phyloP scores from a whole-genome alignment of 768 basidiomycete species.

The Daedalea quercina region DNA sequence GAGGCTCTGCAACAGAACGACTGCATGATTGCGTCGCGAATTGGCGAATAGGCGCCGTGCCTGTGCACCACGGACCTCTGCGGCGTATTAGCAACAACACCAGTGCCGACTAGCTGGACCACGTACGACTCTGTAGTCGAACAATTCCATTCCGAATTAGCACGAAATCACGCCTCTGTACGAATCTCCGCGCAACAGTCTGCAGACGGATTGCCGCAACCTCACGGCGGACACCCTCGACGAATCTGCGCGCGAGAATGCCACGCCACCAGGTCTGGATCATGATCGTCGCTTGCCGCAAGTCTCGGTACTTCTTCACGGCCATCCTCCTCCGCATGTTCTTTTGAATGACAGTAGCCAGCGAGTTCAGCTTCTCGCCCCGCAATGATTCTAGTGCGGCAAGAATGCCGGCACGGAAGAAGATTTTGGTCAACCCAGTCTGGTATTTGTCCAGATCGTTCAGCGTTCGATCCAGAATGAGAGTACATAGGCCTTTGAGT shows the following conservation, averaged over 20 bases:
- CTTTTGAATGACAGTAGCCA: constrained; percentile 97
- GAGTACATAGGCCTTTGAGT: constrained; percentile 71
- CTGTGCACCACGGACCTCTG: constrained; percentile 72
- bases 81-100: constrained; percentile 5
- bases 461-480: constrained; percentile 81
- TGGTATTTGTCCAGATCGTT: constrained; percentile 96
- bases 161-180: constrained; percentile 68
- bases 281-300: constrained; percentile 69
- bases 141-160: constrained; percentile 56
- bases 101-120: neutral
- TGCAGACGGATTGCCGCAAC: constrained; percentile 76
- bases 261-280: constrained; percentile 96
- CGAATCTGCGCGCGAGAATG: constrained; percentile 67
- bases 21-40: constrained; percentile 51
- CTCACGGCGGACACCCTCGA: constrained; percentile 64
- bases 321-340: constrained; percentile 89
- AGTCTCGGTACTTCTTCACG: constrained; percentile 65
- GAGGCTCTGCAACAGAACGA: constrained; percentile 71
- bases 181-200: constrained; percentile 56
- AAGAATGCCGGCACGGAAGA: constrained; percentile 99
- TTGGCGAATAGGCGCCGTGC: constrained; percentile 56
- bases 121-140: constrained; percentile 82
- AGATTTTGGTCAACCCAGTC: constrained; percentile 94
- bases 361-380: constrained; percentile 76
- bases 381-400: constrained; percentile 90